Conservation (phyloP, 202 grass and related monocot genomes). For the Zizania palustris region DNA sequence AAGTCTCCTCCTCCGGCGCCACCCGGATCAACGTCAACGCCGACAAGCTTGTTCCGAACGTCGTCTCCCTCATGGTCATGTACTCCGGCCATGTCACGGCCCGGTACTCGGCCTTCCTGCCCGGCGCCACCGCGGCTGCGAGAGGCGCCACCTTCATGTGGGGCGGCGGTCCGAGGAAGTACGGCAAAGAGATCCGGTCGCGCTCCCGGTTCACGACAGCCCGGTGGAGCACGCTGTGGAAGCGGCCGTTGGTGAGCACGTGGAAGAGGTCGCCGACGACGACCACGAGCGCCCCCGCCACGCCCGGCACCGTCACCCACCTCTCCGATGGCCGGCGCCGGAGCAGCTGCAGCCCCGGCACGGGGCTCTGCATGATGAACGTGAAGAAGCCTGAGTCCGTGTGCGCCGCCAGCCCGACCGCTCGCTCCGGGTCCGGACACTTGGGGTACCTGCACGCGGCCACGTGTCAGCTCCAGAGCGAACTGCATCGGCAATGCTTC, state of each 20-base stretch:
- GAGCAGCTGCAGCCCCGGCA: conserved; percentile 61
- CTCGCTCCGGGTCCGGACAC: conserved; percentile 63
- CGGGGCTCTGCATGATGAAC: conserved; percentile 49
- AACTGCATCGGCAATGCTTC: too few relatives aligned
- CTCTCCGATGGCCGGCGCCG: conserved; percentile 20
- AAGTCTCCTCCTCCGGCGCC: neutral
- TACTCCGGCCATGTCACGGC: conserved; percentile 62
- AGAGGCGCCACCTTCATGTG: conserved; percentile 53
- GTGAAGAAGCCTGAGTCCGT: conserved; percentile 66
- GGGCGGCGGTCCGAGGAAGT: conserved; percentile 55
- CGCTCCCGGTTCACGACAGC: conserved; percentile 49
- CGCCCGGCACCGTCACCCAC: conserved; percentile 63
- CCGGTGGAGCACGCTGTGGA: conserved; percentile 54
- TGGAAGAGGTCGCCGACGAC: conserved; percentile 61
- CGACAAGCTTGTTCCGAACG: conserved; percentile 15
- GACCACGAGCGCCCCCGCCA: conserved; percentile 44
- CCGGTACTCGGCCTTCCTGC: conserved; percentile 28
- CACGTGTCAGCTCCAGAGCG: neutral
- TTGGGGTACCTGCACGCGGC: conserved; percentile 38
- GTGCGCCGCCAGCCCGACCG: conserved; percentile 60
- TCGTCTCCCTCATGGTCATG: conserved; percentile 23
- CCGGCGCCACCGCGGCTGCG: neutral
- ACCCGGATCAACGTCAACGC: conserved; percentile 32
- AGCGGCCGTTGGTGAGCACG: conserved; percentile 62
- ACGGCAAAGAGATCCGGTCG: conserved; percentile 53